Percentiles rank a stretch among this genome's conserved stretches.
These are phyloP conservation scores for Pythium sukuiense DNA, from an alignment of 352 stramenopile species.

Conservation along the genomic window DNA sequence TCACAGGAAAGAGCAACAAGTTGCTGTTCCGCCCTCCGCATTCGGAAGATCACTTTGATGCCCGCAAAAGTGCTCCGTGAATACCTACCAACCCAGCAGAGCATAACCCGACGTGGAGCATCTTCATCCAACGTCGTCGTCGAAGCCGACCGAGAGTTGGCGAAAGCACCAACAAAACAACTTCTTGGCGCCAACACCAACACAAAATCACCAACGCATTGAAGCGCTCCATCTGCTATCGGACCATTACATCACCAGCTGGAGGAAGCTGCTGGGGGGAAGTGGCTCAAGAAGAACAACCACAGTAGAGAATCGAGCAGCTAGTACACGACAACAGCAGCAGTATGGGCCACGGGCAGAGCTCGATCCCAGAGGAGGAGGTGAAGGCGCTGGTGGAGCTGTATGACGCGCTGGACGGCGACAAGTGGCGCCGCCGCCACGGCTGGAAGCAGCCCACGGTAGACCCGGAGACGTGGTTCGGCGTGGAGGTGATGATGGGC, in stretches of 20 bases:
- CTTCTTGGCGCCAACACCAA: slow-evolving; percentile 3
- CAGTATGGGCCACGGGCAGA: slow-evolving; percentile 77
- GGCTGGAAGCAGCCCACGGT: slow-evolving; percentile 72
- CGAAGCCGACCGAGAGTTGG: slow-evolving; percentile 2
- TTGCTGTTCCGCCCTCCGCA: neutral
- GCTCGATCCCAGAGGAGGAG: slow-evolving; percentile 69
- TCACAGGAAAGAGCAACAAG: slow-evolving; percentile 5
- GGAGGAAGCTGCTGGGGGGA: neutral
- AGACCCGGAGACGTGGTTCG: slow-evolving; percentile 81
- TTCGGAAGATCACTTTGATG: neutral
- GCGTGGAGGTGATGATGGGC: slow-evolving; percentile 65
- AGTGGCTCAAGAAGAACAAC: neutral
- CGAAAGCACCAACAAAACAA: slow-evolving; percentile 1
- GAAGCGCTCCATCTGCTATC: slow-evolving; percentile 2
- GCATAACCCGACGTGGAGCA: neutral
- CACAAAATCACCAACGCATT: neutral
- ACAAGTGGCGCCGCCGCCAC: slow-evolving; percentile 70
- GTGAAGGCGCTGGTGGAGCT: slow-evolving; percentile 67
- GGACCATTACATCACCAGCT: slow-evolving; percentile 1
- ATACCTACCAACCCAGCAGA: slow-evolving; percentile 1
- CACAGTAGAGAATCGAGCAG: neutral
- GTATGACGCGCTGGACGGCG: slow-evolving; percentile 66
- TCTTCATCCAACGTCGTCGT: neutral
- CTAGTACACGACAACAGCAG: neutral
- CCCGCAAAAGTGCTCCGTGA: slow-evolving; percentile 3